Conservation (phyloP, 768 basidiomycete genomes). For the Pleurotus tuoliensis region DNA sequence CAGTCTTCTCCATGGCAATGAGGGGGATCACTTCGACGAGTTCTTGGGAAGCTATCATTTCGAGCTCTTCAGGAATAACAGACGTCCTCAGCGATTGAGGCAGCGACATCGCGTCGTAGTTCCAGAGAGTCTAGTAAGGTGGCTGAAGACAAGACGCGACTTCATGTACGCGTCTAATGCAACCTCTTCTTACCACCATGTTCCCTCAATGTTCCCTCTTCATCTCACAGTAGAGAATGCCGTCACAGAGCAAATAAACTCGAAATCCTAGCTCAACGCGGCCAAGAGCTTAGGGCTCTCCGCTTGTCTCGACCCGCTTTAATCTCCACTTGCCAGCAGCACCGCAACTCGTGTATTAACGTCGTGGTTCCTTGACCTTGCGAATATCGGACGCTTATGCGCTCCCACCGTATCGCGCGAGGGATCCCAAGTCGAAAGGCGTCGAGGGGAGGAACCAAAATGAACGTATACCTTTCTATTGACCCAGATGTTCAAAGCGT, state of each 20-base stretch:
- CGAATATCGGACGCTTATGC: not conserved
- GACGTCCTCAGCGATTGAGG: slow-evolving; percentile 68
- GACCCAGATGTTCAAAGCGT: slow-evolving; percentile 72
- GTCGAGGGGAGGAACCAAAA: not conserved
- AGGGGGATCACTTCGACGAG: slow-evolving; percentile 83
- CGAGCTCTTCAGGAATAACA: slow-evolving; percentile 80
- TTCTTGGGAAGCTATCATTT: slow-evolving; percentile 83
- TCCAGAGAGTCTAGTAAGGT: no score
- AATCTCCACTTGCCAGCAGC: no score
- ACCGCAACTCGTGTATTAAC: no score
- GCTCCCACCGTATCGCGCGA: not conserved
- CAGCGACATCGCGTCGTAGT: slow-evolving; percentile 57
- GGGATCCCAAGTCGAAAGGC: not conserved
- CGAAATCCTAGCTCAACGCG: no score
- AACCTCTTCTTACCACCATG: no score
- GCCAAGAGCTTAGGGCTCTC: no score
- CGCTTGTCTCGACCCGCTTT: no score
- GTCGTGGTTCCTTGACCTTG: not conserved
- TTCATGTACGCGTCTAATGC: no score
- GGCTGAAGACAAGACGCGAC: no score
- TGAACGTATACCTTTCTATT: slow-evolving; percentile 34
- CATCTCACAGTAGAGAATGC: no score
- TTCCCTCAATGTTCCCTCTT: no score
- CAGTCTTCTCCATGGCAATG: slow-evolving; percentile 86
- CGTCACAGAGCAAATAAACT: no score